Conservation (phyloP, 768 basidiomycete species). For the Suillus fuscotomentosus region DNA sequence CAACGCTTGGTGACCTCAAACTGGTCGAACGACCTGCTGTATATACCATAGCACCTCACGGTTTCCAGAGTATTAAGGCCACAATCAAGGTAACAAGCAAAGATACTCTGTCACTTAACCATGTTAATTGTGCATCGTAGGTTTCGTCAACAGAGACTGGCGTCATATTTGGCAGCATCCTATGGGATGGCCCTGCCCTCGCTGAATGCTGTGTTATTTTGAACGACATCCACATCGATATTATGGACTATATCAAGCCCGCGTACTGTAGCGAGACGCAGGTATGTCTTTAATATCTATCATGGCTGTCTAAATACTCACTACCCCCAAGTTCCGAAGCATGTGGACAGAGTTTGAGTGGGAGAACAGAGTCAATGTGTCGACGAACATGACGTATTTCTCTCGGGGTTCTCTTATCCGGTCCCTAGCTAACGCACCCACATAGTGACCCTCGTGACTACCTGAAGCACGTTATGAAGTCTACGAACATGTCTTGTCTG, state of each 20-base stretch:
- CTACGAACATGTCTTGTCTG: conserved; percentile 93
- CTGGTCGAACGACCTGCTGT: conserved; percentile 94
- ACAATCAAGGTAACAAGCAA: conserved; percentile 81
- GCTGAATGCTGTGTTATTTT: conserved; percentile 90
- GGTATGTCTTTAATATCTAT: conserved; percentile 37
- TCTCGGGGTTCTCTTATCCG: not conserved
- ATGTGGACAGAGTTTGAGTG: conserved; percentile 75
- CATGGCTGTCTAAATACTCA: not conserved
- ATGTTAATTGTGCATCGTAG: conserved; percentile 45
- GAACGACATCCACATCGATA: conserved; percentile 97
- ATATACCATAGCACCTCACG: conserved; percentile 92
- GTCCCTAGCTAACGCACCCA: not conserved
- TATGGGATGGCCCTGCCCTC: conserved; percentile 91
- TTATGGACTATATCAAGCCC: conserved; percentile 77
- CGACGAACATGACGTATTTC: conserved; percentile 68
- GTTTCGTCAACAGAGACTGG: conserved; percentile 99
- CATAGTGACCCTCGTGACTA: conserved; percentile 78
- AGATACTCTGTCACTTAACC: not conserved
- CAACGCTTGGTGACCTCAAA: conserved; percentile 95
- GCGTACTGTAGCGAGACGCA: conserved; percentile 90
- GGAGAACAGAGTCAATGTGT: conserved; percentile 74
- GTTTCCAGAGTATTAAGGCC: conserved; percentile 98
- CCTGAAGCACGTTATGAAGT: conserved; percentile 73
- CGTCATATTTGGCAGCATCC: conserved; percentile 96
- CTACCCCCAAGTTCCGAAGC: conserved; percentile 65